Conservation (phyloP, 805 yeast species). For the Candida koratica region DNA sequence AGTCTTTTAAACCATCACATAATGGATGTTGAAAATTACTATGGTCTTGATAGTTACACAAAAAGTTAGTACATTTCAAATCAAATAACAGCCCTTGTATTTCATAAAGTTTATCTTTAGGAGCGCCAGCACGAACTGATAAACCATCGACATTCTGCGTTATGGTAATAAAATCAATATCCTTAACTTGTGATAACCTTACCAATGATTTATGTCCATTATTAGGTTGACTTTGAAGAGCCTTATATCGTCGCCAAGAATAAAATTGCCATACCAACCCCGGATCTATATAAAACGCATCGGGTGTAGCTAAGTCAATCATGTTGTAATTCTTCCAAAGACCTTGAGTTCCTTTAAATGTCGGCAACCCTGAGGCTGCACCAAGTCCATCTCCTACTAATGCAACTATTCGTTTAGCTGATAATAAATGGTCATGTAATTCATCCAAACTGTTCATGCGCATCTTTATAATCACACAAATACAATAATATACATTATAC, state of each 20-base stretch:
- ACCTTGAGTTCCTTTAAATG: constrained; percentile 70
- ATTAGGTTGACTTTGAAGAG: constrained; percentile 68
- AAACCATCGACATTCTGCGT: constrained; percentile 85
- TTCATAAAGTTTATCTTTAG: constrained; percentile 50
- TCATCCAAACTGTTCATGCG: constrained; percentile 21
- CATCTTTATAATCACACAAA: background rate
- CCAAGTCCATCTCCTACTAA: constrained; percentile 83
- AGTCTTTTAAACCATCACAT: constrained; percentile 46
- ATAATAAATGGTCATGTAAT: constrained; percentile 49
- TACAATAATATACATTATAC: constrained; percentile 1
- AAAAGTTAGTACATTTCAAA: constrained; percentile 69
- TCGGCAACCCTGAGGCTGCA: constrained; percentile 71
- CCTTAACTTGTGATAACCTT: constrained; percentile 42
- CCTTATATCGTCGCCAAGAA: constrained; percentile 60
- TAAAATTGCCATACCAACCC: constrained; percentile 90
- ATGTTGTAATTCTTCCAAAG: constrained; percentile 75
- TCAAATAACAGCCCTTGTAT: constrained; percentile 78
- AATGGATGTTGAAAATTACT: constrained; percentile 55
- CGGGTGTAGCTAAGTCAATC: constrained; percentile 86
- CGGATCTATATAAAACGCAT: constrained; percentile 80
- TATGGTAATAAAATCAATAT: constrained; percentile 53
- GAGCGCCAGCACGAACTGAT: constrained; percentile 62
- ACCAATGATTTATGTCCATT: constrained; percentile 70
- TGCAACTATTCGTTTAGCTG: constrained; percentile 51
- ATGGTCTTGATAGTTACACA: constrained; percentile 59